Base-by-base conservation (phyloP, 306 rosid genomes). In the Quercus alba region DNA sequence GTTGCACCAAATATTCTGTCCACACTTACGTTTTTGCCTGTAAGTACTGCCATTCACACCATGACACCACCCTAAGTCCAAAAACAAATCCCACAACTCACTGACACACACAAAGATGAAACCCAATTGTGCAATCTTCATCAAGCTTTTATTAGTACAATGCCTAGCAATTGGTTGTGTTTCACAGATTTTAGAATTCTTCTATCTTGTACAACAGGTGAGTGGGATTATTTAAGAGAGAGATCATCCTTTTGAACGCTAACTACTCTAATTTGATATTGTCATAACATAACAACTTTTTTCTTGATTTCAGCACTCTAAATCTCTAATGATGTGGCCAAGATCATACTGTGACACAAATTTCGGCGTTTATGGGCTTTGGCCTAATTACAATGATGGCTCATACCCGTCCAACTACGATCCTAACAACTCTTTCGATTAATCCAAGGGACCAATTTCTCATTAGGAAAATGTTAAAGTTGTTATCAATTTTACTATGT, bases 131-230 rank as follows among this genome's bases (percentile, higher is more conserved):
- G 19, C 77, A 30, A 33, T 74, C 49, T 23, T 51, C 56, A 46
- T 84, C 71, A 73, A 75, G 75, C 74, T 87, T 58, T 64, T 82
- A 56, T 63, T 31, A 19, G 46, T 84, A 28, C 75, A 71, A 15
- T n/a, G 72, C 31, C 41, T 85, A 1, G 35, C 46, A 10, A 44
- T 63, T 63, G 54, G 76, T 5, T 82, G 79, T 33, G 72, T 74
- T 74, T 80, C 87, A 66, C 73, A 72, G 23, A 70, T 31, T 33
- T 78, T 49, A 33, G 85, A 85, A 18, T 87, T 84, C 62, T 80
- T 85, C 86, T 82, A 62, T 44, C 75, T 87, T 1, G 85, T 82
- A 4, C 88, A 87, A 72, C 84, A 81, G 83, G 90, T 87, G 41
- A 73, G 56, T 13, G 70, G 15, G 54, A 3, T 14, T 69, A 7